Base-by-base conservation (phyloP, 345 rosid species). In the Salix udensis region DNA sequence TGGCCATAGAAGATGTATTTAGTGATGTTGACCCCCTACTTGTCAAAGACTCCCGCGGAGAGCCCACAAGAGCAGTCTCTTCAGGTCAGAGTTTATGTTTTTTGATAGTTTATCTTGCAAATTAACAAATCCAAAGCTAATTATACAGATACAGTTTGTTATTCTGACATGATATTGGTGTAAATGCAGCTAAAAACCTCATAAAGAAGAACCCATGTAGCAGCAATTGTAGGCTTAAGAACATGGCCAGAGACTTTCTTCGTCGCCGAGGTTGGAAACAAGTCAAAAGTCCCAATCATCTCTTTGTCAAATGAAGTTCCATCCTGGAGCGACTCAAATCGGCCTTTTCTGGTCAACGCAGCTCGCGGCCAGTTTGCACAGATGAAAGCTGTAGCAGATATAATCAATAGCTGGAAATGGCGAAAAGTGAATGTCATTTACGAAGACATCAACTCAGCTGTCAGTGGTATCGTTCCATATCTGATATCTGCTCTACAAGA, bases 301-400 rank as follows among this genome's bases (percentile, higher is more conserved):
- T 77, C 85, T 46, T 48, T 82, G 60, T 77, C 80, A 8, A 74
- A 76, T 68, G 76, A 75, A 26, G 15, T 72, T 10, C 85, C 83
- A 39, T 30, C 18, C 13, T 74, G 82, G 77, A 72, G 75, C 4
- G 19, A 21, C 7, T 4, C 13, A 24, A 39, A 65, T 11, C 77
- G 83, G 87, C 83, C 85, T 26, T 85, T 82, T 65, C 62, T 82
- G 58, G 48, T 79, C 26, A 80, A 75, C 52, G 60, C 70, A 13
- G 79, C 78, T 34, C 74, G 77, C 42, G 72, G 55, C 64, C 81
- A 82, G 21, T 40, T 46, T 12, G 55, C 58, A 7, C 80, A 82
- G 65, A 75, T 65, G 79, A 72, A 77, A 74, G 81, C 78, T 21
- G 46, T 80, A 15, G 83, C 82, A 4, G 75, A 78, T 19, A 72